phyloP scores from a whole-genome alignment of 495 filamentous ascomycete genomes.

The Talaromyces liani region DNA sequence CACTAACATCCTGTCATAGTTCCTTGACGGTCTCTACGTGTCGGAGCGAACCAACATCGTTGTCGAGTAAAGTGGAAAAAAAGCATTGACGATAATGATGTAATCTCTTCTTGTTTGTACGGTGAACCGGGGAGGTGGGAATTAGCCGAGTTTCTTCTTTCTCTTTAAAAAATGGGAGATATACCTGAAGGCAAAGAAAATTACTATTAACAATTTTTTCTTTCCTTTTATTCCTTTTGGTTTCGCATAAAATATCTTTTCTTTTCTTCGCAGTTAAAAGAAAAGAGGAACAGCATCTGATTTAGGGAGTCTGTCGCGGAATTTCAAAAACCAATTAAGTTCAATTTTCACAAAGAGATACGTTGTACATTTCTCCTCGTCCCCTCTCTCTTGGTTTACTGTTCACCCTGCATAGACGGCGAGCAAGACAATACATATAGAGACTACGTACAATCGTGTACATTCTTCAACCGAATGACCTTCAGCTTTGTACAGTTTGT shows the following conservation, averaged over 20 bases:
- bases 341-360: neutral
- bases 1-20: slow-evolving; percentile 51
- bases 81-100: slow-evolving; percentile 9
- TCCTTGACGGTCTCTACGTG: slow-evolving; percentile 99
- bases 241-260: slow-evolving; percentile 5
- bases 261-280: neutral
- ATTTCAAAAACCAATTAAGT: neutral
- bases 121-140: neutral
- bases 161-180: neutral
- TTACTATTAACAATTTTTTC: slow-evolving; percentile 1
- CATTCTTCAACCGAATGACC: neutral
- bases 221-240: slow-evolving; percentile 11
- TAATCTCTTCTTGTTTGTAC: slow-evolving; percentile 6
- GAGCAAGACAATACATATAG: neutral
- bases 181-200: slow-evolving; percentile 2
- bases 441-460: neutral
- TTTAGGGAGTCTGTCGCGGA: slow-evolving; percentile 5
- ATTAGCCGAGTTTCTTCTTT: neutral
- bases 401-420: neutral
- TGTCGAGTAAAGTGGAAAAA: slow-evolving; percentile 48
- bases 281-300: slow-evolving; percentile 1
- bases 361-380: neutral
- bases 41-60: slow-evolving; percentile 93
- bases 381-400: neutral
- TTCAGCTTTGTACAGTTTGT: neutral